Conservation (phyloP, 2,329 filamentous ascomycete species). For the Camillea tinctor region DNA sequence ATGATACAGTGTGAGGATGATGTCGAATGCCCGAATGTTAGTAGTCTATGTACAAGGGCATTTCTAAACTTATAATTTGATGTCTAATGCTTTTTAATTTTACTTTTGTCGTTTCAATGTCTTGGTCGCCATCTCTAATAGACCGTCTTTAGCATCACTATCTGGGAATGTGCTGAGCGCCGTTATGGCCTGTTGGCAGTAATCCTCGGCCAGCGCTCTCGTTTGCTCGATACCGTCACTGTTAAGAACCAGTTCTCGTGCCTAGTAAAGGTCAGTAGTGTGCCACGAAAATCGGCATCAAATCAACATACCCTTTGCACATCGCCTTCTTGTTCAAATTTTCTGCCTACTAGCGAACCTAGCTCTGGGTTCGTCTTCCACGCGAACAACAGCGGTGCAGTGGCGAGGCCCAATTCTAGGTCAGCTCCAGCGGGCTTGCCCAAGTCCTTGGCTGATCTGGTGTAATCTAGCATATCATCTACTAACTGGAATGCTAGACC, state of each 20-base stretch:
- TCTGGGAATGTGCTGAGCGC: conserved; percentile 85
- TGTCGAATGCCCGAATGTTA: neutral
- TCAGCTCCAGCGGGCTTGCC: conserved; percentile 96
- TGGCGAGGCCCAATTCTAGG: conserved; percentile 87
- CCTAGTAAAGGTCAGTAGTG: conserved; percentile 56
- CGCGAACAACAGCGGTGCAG: conserved; percentile 89
- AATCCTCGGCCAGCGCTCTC: conserved; percentile 83
- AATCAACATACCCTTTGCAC: conserved; percentile 68
- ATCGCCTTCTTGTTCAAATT: conserved; percentile 82
- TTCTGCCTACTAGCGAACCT: conserved; percentile 84
- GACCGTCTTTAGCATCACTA: conserved; percentile 89
- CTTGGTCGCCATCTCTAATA: conserved; percentile 92
- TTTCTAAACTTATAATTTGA: conserved; percentile 1
- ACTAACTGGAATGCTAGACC: conserved; percentile 96
- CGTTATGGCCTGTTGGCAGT: conserved; percentile 80
- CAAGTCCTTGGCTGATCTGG: conserved; percentile 76
- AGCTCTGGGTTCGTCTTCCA: conserved; percentile 88
- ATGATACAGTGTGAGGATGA: conserved; percentile 12
- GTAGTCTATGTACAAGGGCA: conserved; percentile 11
- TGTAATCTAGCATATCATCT: conserved; percentile 98
- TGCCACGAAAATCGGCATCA: too few species aligned
- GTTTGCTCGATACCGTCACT: conserved; percentile 93
- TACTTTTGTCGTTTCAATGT: conserved; percentile 86
- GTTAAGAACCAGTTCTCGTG: conserved; percentile 76
- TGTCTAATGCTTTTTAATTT: conserved; percentile 15